A percentile compares a stretch with the other conserved stretches of the same genome.
These are phyloP conservation scores for Fraxinus albicans DNA, from an alignment of 305 asterid species.

Conservation along the genomic window DNA sequence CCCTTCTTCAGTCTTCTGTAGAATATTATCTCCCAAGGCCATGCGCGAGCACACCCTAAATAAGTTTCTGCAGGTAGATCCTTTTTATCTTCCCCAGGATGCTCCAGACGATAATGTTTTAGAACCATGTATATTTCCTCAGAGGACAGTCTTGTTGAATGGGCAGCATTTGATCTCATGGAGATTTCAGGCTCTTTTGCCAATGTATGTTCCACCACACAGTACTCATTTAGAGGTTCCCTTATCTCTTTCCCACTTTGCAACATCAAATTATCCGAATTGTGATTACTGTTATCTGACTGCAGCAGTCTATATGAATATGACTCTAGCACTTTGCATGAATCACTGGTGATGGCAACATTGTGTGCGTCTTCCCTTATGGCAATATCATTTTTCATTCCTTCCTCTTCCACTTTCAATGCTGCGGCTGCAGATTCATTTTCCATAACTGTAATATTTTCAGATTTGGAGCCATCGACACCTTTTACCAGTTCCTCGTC, in stretches of 20 bases:
- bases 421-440: constrained; percentile 18
- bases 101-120: constrained; percentile 43
- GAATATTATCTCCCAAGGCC: constrained; percentile 72
- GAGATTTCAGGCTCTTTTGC: constrained; percentile 11
- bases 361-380: constrained; percentile 14
- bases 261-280: constrained; percentile 21
- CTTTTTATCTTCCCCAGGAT: constrained; percentile 34
- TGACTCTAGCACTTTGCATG: constrained; percentile 3
- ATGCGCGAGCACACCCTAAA: constrained; percentile 59
- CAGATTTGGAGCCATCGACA: neutral
- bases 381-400: constrained; percentile 14
- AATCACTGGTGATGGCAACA: constrained; percentile 17
- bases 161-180: neutral
- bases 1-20: constrained; percentile 59
- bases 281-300: constrained; percentile 20
- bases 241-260: constrained; percentile 11
- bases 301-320: neutral
- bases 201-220: constrained; percentile 12
- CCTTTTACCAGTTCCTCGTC: constrained; percentile 15
- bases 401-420: constrained; percentile 9
- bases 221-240: constrained; percentile 21
- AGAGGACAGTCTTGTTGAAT: neutral
- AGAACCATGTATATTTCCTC: constrained; percentile 46
- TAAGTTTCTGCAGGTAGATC: constrained; percentile 34
- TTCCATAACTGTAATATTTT: constrained; percentile 12